These are phyloP conservation scores for Fusarium sp. DNA, from an alignment of 2,329 filamentous ascomycete species.

Conservation along the genomic window DNA sequence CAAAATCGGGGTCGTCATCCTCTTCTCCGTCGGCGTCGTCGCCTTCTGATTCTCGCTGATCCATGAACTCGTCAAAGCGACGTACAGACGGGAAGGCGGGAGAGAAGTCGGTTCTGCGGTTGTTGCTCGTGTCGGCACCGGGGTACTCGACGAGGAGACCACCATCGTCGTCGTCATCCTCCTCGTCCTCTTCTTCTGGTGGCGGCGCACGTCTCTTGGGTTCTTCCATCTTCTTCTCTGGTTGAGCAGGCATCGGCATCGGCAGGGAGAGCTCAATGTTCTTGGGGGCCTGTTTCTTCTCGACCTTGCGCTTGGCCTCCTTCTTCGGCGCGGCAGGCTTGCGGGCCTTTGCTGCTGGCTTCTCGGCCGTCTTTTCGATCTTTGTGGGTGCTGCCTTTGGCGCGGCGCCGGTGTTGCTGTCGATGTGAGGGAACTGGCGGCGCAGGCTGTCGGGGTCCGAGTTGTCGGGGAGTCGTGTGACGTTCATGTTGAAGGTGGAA, in stretches of 20 bases:
- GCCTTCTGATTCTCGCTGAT: slow-evolving; percentile 59
- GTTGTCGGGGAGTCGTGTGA: slow-evolving; percentile 76
- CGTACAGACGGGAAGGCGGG: slow-evolving; percentile 61
- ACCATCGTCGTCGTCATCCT: slow-evolving; percentile 67
- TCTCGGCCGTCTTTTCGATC: slow-evolving; percentile 27
- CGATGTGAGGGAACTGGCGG: slow-evolving; percentile 75
- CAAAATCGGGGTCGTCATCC: slow-evolving; percentile 61
- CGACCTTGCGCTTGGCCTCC: slow-evolving; percentile 47
- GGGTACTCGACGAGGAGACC: slow-evolving; percentile 71
- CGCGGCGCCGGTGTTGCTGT: slow-evolving; percentile 40
- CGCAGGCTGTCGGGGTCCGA: slow-evolving; percentile 72
- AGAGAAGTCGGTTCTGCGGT: slow-evolving; percentile 58
- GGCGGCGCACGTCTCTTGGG: slow-evolving; percentile 46
- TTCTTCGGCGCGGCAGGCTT: slow-evolving; percentile 45
- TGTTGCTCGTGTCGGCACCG: slow-evolving; percentile 56
- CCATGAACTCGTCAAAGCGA: slow-evolving; percentile 66
- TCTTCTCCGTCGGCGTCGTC: slow-evolving; percentile 61
- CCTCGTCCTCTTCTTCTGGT: slow-evolving; percentile 64
- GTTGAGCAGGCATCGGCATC: slow-evolving; percentile 41
- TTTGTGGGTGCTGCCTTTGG: slow-evolving; percentile 22
- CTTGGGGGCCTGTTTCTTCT: slow-evolving; percentile 52
- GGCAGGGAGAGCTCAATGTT: slow-evolving; percentile 53
- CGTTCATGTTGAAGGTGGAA: slow-evolving; percentile 89
- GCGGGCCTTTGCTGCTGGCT: slow-evolving; percentile 42
- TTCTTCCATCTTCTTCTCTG: slow-evolving; percentile 33